These are phyloP conservation scores for Senna tora DNA, from an alignment of 306 rosid species.

Conservation along the genomic window DNA sequence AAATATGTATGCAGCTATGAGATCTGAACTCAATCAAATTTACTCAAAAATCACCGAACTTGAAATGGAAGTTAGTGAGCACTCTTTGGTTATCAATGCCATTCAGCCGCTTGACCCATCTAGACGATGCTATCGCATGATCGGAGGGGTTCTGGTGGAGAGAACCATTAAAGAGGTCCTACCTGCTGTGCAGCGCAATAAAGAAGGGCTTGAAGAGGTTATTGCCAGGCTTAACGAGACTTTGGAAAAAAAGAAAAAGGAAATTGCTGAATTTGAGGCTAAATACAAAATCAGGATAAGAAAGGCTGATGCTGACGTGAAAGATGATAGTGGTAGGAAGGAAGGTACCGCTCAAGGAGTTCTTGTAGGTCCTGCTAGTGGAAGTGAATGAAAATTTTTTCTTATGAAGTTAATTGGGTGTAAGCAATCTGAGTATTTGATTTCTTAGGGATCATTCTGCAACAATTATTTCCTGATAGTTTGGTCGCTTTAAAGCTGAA, in stretches of 20 bases:
- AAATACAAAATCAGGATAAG: slow-evolving; percentile 88
- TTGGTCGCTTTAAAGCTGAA: slow-evolving; percentile 21
- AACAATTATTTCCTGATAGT: slow-evolving; percentile 24
- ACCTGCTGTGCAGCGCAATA: slow-evolving; percentile 94
- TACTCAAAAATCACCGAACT: slow-evolving; percentile 94
- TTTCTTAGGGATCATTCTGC: slow-evolving; percentile 28
- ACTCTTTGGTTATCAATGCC: slow-evolving; percentile 78
- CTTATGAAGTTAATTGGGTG: slow-evolving; percentile 20
- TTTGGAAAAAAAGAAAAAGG: slow-evolving; percentile 90
- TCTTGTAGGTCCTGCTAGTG: slow-evolving; percentile 89
- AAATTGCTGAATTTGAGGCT: slow-evolving; percentile 80
- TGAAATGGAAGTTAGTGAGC: slow-evolving; percentile 96
- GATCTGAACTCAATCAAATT: slow-evolving; percentile 90
- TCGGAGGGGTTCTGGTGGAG: slow-evolving; percentile 97
- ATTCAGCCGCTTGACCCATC: slow-evolving; percentile 90
- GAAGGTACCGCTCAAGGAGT: slow-evolving; percentile 97
- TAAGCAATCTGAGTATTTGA: slow-evolving; percentile 24
- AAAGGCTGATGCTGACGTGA: slow-evolving; percentile 67
- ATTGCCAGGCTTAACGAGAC: slow-evolving; percentile 78
- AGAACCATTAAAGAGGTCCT: slow-evolving; percentile 91
- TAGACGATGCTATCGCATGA: slow-evolving; percentile 92
- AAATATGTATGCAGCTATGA: slow-evolving; percentile 77
- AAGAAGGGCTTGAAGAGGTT: slow-evolving; percentile 93
- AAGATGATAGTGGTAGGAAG: slow-evolving; percentile 71
- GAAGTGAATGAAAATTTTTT: slow-evolving; percentile 41